Base-by-base conservation (phyloP, 495 filamentous ascomycete species). In the Tuber umbilicatum region DNA sequence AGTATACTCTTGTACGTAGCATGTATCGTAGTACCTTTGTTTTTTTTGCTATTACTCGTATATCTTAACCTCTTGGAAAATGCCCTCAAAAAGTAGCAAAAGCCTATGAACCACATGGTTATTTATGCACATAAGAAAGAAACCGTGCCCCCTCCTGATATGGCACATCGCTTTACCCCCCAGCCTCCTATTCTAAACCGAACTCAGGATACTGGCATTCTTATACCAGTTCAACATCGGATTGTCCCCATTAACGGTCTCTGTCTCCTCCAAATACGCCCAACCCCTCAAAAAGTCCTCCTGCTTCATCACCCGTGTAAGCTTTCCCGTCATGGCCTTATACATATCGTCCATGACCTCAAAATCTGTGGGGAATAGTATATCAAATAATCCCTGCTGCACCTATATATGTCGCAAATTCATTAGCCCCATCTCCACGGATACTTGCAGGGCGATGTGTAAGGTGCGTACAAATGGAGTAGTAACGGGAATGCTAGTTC, bases 351-450 rank as follows among this genome's bases (percentile, higher is more conserved):
- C 92, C 83, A 94, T 88, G 55, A 94, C 90, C 45, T 88, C 86
- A 84, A 98, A 99, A 82, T 99, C 90, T 19, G 94, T 98, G 0
- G 95, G 95, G 85, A 99, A 99, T 80, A 99, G 89, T 83, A 99
- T 97, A 83, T 98, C 96, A 79, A 99, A 99, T 84, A 97, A 97
- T 19, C 95, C 96, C 85, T 99, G 96, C 78, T 97, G 93, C 27
- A 97, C 93, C 93, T 96, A 77, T 71, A 67, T 69, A 31, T 31
- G 17, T n/a, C 17, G 2, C 55, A 35, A 17, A 14, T 35, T 35
- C 31, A 23, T 78, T 37, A 77, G 70, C 14, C 39, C 41, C 31
- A 64, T 64, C 12, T 35, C 27, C 55, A 50, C 47, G 3, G 55
- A 12, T 41, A 7, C 60, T 39, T 31, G 38, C 23, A 23, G 2